A percentile compares a stretch with the other conserved stretches of the same genome.
Evolutionary conservation across 768 basidiomycete species (phyloP).

Genomic region (Phanerodontia chrysosporium): DNA sequence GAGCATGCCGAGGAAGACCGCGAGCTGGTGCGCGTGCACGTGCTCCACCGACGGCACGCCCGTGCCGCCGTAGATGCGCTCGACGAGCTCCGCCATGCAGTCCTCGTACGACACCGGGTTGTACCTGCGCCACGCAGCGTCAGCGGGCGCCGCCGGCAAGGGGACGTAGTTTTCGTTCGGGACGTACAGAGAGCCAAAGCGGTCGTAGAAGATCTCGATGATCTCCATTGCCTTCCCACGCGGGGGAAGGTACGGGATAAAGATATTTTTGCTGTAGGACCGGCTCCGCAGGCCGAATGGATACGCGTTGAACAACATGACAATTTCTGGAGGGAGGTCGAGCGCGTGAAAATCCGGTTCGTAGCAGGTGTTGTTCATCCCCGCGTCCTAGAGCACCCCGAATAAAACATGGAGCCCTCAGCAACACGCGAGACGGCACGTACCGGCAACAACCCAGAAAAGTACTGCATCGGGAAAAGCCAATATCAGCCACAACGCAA

Average conservation of each 20-base stretch:
- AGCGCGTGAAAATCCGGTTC: slow-evolving; percentile 21
- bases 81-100: slow-evolving; percentile 36
- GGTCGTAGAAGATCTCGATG: slow-evolving; percentile 38
- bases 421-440: neutral
- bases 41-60: slow-evolving; percentile 28
- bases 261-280: slow-evolving; percentile 33
- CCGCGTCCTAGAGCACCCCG: neutral
- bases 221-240: slow-evolving; percentile 37
- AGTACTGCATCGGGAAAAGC: slow-evolving; percentile 14
- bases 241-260: slow-evolving; percentile 37
- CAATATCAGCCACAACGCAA: neutral
- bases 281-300: slow-evolving; percentile 44
- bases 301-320: slow-evolving; percentile 43
- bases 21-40: slow-evolving; percentile 43
- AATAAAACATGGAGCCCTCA: neutral
- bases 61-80: slow-evolving; percentile 38
- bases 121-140: slow-evolving; percentile 31
- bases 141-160: neutral
- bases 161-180: neutral
- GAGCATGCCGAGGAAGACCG: slow-evolving; percentile 50
- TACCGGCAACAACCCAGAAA: slow-evolving; percentile 12
- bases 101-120: slow-evolving; percentile 41
- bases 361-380: neutral
- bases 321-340: slow-evolving; percentile 39
- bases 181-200: slow-evolving; percentile 39